Evolutionary conservation across 2,329 filamentous ascomycete genomes (phyloP), one percentile per base, ranked within the genome.

Genomic region (Ophiostoma sp.): DNA sequence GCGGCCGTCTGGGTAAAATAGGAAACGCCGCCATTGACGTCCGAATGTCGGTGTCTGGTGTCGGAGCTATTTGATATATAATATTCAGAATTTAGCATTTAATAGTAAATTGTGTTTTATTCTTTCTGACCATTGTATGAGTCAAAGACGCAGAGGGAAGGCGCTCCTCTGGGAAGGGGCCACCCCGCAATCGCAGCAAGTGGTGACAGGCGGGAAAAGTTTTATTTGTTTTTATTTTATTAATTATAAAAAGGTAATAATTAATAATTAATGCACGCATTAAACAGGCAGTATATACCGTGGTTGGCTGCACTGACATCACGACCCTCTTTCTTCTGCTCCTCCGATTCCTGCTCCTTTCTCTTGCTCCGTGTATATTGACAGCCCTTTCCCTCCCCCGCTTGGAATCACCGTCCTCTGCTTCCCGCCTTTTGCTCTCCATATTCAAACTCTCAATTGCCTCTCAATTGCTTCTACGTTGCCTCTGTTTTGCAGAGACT

Each of bases 121-220:
- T 27, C 3, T 27, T 55, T 27, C 27, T 9, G 27, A 18, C 27
- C 11, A 12, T 55, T 16, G n/a, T 58, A 36, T 62, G 58, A 62
- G 58, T 62, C 58, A 62, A 62, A 11, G 27, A 27, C 27, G 27
- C 27, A 27, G 27, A 27, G 27, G 27, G 14, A 6, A 42, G 16
- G 42, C 7, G 38, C 60, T 42, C 14, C 16, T 42, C 60, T 63
- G 16, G 60, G 60, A 63, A 42, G 5, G 60, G 18, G 14, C 12
- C 60, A 44, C 60, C 60, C 60, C 60, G 60, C 60, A 62, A n/a
- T 41, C 58, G 58, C 58, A 36, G 36, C 55, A 40, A n/a, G 18
- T 62, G 38, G 58, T 41, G 58, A 62, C 55, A 38, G 16, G 27
- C 27, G 38, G 38, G 58, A 40, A 62, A 41, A 41, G 58, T 42